Percentiles rank a stretch among this genome's conserved stretches.
phyloP scores from a whole-genome alignment of 2,329 filamentous ascomycete species.

The Aureobasidium namibiae region DNA sequence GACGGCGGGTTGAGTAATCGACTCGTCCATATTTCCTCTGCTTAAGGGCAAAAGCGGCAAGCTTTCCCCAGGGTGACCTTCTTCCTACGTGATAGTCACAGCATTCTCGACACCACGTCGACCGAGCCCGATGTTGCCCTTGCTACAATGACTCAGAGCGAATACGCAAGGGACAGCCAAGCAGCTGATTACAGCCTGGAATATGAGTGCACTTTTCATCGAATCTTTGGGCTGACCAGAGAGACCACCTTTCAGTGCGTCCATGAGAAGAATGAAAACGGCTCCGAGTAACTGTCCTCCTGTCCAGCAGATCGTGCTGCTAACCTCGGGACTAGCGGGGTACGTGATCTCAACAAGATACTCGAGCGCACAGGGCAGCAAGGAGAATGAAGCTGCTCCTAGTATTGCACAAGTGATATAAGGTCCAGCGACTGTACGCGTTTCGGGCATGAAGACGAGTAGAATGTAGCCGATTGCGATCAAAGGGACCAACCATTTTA shows the following conservation, averaged over 20 bases:
- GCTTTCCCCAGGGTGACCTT: too few relatives aligned
- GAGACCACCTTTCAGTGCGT: constrained; percentile 54
- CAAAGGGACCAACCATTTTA: constrained; percentile 67
- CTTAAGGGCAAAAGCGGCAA: too few relatives aligned
- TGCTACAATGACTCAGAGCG: constrained; percentile 49
- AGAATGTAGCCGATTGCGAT: constrained; percentile 55
- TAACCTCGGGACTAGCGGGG: constrained; percentile 78
- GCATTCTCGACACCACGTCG: not conserved
- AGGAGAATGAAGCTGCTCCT: constrained; percentile 69
- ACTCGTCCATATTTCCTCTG: too few relatives aligned
- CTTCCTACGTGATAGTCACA: too few relatives aligned
- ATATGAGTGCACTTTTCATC: constrained; percentile 69
- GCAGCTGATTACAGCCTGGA: constrained; percentile 64
- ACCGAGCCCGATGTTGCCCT: not conserved
- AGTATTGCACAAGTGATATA: constrained; percentile 69
- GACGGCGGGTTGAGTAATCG: too few relatives aligned
- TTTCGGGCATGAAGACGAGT: constrained; percentile 72
- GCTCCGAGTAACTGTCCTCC: constrained; percentile 80
- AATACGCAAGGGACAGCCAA: constrained; percentile 60
- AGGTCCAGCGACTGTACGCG: constrained; percentile 53
- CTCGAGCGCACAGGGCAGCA: constrained; percentile 80
- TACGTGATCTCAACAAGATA: constrained; percentile 81
- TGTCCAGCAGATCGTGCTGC: constrained; percentile 74
- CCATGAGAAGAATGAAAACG: constrained; percentile 74
- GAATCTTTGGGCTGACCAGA: constrained; percentile 38